Percentiles rank a stretch among this genome's conserved stretches.
Conservation (phyloP, 306 rosid species). For the Dalbergia oliveri region DNA sequence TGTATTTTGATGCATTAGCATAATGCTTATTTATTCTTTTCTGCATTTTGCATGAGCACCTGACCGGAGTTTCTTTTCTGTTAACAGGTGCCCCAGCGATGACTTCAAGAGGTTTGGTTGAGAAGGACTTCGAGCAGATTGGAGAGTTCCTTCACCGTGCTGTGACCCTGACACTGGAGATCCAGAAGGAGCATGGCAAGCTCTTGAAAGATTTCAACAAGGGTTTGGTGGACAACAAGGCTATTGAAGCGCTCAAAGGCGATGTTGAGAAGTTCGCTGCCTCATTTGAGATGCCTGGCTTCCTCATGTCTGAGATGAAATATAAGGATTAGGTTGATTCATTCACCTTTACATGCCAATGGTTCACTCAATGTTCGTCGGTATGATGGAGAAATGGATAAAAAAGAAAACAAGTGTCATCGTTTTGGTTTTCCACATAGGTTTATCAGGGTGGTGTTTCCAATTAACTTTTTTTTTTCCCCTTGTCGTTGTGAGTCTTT, state of each 20-base stretch:
- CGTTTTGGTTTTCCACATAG: not conserved
- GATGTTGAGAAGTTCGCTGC: slow-evolving; percentile 90
- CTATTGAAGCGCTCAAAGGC: slow-evolving; percentile 75
- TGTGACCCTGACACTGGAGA: slow-evolving; percentile 70
- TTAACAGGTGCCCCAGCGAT: slow-evolving; percentile 89
- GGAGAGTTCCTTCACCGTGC: slow-evolving; percentile 97
- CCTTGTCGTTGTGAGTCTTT: no score
- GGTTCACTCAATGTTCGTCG: slow-evolving; percentile 12
- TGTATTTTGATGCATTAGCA: not conserved
- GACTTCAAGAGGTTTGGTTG: slow-evolving; percentile 95
- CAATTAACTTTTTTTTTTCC: no score
- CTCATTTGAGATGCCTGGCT: slow-evolving; percentile 91
- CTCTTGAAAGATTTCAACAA: slow-evolving; percentile 98
- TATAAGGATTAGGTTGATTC: slow-evolving; percentile 73
- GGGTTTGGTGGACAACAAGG: slow-evolving; percentile 88
- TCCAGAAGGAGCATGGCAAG: slow-evolving; percentile 92
- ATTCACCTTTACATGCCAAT: slow-evolving; percentile 9
- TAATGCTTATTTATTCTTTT: slow-evolving; percentile 17
- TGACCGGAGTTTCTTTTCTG: slow-evolving; percentile 26
- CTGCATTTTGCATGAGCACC: slow-evolving; percentile 1
- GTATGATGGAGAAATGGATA: not conserved
- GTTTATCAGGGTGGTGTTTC: not conserved
- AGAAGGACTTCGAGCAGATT: slow-evolving; percentile 94
- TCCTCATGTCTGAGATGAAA: slow-evolving; percentile 80
- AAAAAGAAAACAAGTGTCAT: slow-evolving; percentile 38